Base-by-base conservation (phyloP, 495 filamentous ascomycete species). In the Annulohypoxylon maeteangense region DNA sequence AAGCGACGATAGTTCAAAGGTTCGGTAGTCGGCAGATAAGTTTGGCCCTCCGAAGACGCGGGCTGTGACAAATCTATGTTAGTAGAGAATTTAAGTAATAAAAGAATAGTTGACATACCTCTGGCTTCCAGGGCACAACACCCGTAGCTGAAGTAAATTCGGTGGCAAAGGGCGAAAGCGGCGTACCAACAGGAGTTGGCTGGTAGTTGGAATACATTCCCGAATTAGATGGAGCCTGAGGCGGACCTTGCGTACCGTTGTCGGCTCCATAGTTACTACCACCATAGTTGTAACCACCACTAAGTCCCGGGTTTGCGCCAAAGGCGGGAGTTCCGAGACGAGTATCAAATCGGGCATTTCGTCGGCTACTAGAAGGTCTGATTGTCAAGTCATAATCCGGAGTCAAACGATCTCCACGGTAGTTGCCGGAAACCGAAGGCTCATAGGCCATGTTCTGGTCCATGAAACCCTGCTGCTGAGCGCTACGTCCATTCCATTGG, bases 1-100 rank as follows among this genome's bases (percentile, higher is more conserved):
- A 99, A 87, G 53, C 93, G 93, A 55, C 96, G 92, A 68, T 99
- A 99, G 78, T 99, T 99, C 47, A 98, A 85, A n/a, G 95, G 96
- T 78, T 98, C 96, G 20, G 90, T 90, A 0, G 95, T 90, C 7
- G 93, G 90, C 22, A 98, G 78, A 74, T 95, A 98, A 0, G 92
- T 94, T 71, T 91, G 90, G 45, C 88, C 88, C 48, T 89, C 85
- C 3, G 83, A 79, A 68, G 87, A 68, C 25, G 80, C 42, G 27
- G 80, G 68, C 85, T 88, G 27, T 34, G 60, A 50, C 0, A 11
- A 32, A 42, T 66, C 4, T 47, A 22, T 20, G 63, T 76, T 62
- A 77, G 67, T 29, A 7, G 51, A 3, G 20, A 27, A 2, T 11
- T 10, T 31, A 4, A 34, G 45, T 16, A 32, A 14, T 12, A 34